Evolutionary conservation across 208 protist species (phyloP).

Genomic region (Polymyxa betae): DNA sequence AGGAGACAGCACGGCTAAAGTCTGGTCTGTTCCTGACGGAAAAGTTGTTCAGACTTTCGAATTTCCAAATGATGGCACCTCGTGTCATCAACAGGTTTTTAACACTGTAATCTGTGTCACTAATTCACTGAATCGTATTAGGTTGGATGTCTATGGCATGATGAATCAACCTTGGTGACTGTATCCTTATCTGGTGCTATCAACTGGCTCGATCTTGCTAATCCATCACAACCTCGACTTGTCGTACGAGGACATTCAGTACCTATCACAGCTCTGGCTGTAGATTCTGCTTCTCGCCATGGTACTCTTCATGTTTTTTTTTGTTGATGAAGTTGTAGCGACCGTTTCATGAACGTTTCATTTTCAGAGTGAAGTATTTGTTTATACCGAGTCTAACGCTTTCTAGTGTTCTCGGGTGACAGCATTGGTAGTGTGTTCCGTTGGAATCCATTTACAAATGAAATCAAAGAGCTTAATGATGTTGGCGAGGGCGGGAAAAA

Average conservation of each 20-base stretch:
- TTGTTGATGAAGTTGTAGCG: too few relatives aligned
- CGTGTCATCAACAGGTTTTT: slow-evolving; percentile 73
- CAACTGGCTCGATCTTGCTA: slow-evolving; percentile 71
- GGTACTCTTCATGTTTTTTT: too few relatives aligned
- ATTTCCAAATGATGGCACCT: slow-evolving; percentile 63
- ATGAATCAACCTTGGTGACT: slow-evolving; percentile 69
- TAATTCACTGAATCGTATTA: neutral
- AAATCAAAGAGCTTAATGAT: neutral
- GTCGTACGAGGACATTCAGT: neutral
- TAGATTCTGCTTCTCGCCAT: neutral
- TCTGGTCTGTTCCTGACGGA: slow-evolving; percentile 73
- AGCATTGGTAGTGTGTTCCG: neutral
- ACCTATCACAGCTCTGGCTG: neutral
- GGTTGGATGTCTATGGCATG: slow-evolving; percentile 76
- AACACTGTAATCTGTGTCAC: neutral
- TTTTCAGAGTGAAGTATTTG: too few relatives aligned
- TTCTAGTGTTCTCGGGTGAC: slow-evolving; percentile 16
- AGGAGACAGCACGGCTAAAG: slow-evolving; percentile 77
- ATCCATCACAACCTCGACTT: slow-evolving; percentile 37
- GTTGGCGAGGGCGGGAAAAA: slow-evolving; percentile 34
- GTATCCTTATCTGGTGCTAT: slow-evolving; percentile 74
- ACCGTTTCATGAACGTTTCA: too few relatives aligned
- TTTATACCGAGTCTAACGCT: too few relatives aligned
- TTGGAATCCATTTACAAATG: slow-evolving; percentile 6
- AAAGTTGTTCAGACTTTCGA: slow-evolving; percentile 64